Base-by-base conservation (phyloP, 306 rosid species). In the Sphenostylis stenocarpa region DNA sequence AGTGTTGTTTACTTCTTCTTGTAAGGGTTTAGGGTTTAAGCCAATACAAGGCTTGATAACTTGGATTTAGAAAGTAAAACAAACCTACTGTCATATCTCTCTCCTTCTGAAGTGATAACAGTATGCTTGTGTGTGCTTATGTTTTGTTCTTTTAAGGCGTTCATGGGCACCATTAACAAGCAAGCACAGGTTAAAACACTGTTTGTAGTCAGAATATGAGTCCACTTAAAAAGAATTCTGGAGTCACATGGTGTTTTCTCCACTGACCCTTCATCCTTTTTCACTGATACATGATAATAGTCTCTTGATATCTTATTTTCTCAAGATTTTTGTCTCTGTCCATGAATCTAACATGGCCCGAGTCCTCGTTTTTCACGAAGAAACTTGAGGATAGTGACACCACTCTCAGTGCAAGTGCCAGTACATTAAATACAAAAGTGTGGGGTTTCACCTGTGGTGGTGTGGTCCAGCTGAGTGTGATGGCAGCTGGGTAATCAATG, bases 321-420 rank as follows among this genome's bases (percentile, higher is more conserved):
- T 77, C 52, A 72, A 82, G 82, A 77, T 79, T 67, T n/a, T 67
- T 67, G 81, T 67, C 48, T 63, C 13, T 66, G 82, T 56, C 39
- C 5, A 69, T 77, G 80, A 83, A 67, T 78, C 77, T 69, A 78
- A 69, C 53, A 58, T 31, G 71, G 77, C 24, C 76, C 63, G 19
- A 29, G 67, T 71, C 72, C 82, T 78, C 58, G 34, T 79, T 71
- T 79, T 71, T 66, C 77, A 48, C 72, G 38, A 79, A 61, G 77
- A 23, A 47, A 77, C 45, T 45, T 47, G 19, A 57, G 73, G 86
- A 83, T 61, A 71, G 84, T 53, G 86, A 79, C 81, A 53, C 39
- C 49, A 62, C 52, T 75, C 51, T 19, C 33, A 74, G 52, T 64
- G 41, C 10, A 51, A 79, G 58, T 74, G 76, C 36, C 52, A 67